Evolutionary conservation across 768 basidiomycete genomes (phyloP), one percentile per base, ranked within the genome.

Genomic region (Stropharia rugosoannulata): DNA sequence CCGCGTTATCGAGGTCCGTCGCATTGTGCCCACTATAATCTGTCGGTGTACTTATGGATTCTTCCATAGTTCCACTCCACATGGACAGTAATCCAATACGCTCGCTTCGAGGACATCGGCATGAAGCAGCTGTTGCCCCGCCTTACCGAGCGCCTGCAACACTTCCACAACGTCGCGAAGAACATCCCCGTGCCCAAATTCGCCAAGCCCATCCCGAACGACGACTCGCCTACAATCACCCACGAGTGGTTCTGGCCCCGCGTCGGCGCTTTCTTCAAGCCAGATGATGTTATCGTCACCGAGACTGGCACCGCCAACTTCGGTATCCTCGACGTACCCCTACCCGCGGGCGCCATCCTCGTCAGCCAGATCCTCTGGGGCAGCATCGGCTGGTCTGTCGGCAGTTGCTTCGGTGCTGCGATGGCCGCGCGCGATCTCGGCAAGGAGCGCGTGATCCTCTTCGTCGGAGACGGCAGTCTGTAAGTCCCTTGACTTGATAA

Each of bases 231-330:
- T 11, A 63, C 62, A 7, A 93, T 96, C 66, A 81, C 85, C 1
- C 95, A 96, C 58, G 70, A 80, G 11, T 93, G 85, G 79, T 82
- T 95, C 66, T 96, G 94, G 94, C 90, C 92, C 1, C 83, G 86
- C 32, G 62, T 95, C 10, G 80, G 82, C 8, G 67, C 77, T 54
- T 93, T 93, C 76, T 90, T 95, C 74, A 75, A 71, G 58, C 70
- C 81, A 18, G 75, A 80, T 35, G 93, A 93, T 69, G 83, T 96
- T 35, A 82, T 97, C 55, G 71, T 97, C 42, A 84, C 91, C 2
- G 95, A 98, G 72, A 98, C 95, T 11, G 95, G 93, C 77, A 95
- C 93, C 0, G 84, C 90, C 11, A 87, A 78, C 58, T 97, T 96
- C 66, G 95, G 95, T 43, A 81, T 96, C 45, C 68, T 94, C 39